Evolutionary conservation across 306 rosid genomes (phyloP).

Genomic region (Pyrus pyrifolia): DNA sequence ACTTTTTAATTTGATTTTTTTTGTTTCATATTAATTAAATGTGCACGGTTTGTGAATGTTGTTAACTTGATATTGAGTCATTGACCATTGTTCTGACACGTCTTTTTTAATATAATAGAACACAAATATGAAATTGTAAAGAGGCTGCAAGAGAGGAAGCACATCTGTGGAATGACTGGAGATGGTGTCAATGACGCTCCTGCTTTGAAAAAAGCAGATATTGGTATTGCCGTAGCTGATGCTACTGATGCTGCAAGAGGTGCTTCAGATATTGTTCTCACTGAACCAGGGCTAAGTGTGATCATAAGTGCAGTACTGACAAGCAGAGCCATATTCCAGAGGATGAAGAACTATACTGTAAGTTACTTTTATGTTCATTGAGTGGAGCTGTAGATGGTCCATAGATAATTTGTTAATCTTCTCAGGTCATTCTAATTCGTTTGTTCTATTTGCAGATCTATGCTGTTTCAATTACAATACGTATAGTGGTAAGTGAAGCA

Average conservation of each 20-base stretch:
- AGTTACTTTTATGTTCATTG: conserved; percentile 21
- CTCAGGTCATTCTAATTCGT: background rate
- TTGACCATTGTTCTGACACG: conserved; percentile 13
- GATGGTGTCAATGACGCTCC: conserved; percentile 99
- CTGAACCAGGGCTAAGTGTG: conserved; percentile 97
- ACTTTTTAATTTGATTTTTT: background rate
- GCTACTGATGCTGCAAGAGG: conserved; percentile 98
- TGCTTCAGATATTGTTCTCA: conserved; percentile 97
- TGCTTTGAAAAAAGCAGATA: conserved; percentile 91
- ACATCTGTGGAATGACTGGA: conserved; percentile 99
- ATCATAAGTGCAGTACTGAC: conserved; percentile 96
- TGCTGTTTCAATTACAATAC: conserved; percentile 97
- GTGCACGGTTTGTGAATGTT: background rate
- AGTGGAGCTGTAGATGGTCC: background rate
- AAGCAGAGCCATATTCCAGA: conserved; percentile 96
- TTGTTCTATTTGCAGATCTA: conserved; percentile 60
- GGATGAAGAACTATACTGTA: conserved; percentile 98
- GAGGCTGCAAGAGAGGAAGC: conserved; percentile 89
- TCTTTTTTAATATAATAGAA: conserved; percentile 40
- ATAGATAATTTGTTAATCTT: background rate
- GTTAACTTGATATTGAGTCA: background rate
- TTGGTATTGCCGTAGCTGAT: conserved; percentile 98
- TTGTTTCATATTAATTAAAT: background rate
- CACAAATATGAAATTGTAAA: conserved; percentile 98
- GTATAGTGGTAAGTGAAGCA: conserved; percentile 82